Percentiles rank a stretch among this genome's conserved stretches.
These are phyloP conservation scores for Leptomonas pyrrhocoris DNA, from an alignment of 208 protist species.

Conservation along the genomic window DNA sequence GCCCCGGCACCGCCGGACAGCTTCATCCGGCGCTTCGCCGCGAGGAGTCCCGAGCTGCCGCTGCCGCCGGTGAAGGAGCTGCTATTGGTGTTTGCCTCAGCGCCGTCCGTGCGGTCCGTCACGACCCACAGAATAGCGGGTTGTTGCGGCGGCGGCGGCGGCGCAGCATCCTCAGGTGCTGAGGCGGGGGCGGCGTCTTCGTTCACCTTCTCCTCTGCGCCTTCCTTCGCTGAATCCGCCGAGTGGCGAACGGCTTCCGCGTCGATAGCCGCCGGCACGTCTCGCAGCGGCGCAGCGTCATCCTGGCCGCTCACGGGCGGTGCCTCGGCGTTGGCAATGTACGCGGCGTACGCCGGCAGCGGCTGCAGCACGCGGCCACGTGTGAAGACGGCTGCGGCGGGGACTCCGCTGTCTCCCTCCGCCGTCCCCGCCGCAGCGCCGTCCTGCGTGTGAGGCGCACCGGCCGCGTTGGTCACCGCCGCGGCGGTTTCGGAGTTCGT, in stretches of 20 bases:
- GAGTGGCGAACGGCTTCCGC: conserved; percentile 7
- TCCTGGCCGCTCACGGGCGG: conserved; percentile 38
- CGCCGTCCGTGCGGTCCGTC: conserved; percentile 26
- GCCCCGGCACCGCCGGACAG: not conserved
- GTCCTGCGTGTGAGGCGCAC: not conserved
- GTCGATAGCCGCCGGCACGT: conserved; percentile 54
- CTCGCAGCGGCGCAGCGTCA: conserved; percentile 57
- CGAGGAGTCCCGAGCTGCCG: conserved; percentile 3
- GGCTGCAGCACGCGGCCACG: conserved; percentile 63
- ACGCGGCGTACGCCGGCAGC: conserved; percentile 55
- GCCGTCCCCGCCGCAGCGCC: not conserved
- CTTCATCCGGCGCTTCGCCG: conserved; percentile 37
- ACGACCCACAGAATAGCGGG: conserved; percentile 40
- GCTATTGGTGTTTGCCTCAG: not conserved
- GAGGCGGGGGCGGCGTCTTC: not conserved
- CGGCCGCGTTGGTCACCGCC: too few relatives aligned
- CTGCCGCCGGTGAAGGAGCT: conserved; percentile 1
- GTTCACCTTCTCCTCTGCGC: not conserved
- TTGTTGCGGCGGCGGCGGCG: not conserved
- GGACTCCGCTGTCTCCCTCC: too few relatives aligned
- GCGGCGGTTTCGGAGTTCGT: not conserved
- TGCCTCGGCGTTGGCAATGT: conserved; percentile 56
- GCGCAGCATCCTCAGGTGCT: not conserved
- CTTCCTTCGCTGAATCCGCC: not conserved
- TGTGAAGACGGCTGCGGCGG: conserved; percentile 41